Percentiles rank a stretch among this genome's conserved stretches.
Conservation (phyloP, 805 yeast genomes). For the Wickerhamiella alocasiicola region DNA sequence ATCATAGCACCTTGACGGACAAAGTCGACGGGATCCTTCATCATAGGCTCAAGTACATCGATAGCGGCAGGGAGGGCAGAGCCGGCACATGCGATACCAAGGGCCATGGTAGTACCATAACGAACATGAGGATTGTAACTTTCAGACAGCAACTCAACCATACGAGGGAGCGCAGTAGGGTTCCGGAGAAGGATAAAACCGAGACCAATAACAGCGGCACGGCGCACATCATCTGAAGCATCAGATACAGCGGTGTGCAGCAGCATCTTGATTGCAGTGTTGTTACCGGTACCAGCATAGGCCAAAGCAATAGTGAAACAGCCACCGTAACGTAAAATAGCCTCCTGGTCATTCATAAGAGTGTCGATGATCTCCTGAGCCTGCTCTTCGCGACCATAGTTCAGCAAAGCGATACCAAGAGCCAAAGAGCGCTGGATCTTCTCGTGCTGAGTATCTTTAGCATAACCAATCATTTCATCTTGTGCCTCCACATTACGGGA, state of each 20-base stretch:
- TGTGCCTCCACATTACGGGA: constrained; percentile 59
- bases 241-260: constrained; percentile 93
- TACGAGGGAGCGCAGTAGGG: constrained; percentile 85
- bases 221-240: constrained; percentile 89
- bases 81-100: constrained; percentile 96
- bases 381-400: constrained; percentile 72
- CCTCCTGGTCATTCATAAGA: constrained; percentile 60
- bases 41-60: constrained; percentile 82
- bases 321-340: constrained; percentile 89
- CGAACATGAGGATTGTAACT: constrained; percentile 97
- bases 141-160: constrained; percentile 83
- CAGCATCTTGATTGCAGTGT: constrained; percentile 70
- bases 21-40: constrained; percentile 89
- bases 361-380: constrained; percentile 59
- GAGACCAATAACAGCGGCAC: constrained; percentile 84
- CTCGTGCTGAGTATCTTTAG: constrained; percentile 92
- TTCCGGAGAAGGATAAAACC: constrained; percentile 88
- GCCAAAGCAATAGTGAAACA: constrained; percentile 90
- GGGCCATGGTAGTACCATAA: constrained; percentile 94
- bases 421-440: constrained; percentile 89
- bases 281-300: constrained; percentile 91
- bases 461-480: constrained; percentile 77
- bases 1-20: constrained; percentile 96
- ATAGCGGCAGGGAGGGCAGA: constrained; percentile 78
- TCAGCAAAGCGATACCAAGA: constrained; percentile 74